Evolutionary conservation across 192 early-diverging fungal genomes (phyloP), one percentile per base, ranked within the genome.

Genomic region (Coemansia sp.): DNA sequence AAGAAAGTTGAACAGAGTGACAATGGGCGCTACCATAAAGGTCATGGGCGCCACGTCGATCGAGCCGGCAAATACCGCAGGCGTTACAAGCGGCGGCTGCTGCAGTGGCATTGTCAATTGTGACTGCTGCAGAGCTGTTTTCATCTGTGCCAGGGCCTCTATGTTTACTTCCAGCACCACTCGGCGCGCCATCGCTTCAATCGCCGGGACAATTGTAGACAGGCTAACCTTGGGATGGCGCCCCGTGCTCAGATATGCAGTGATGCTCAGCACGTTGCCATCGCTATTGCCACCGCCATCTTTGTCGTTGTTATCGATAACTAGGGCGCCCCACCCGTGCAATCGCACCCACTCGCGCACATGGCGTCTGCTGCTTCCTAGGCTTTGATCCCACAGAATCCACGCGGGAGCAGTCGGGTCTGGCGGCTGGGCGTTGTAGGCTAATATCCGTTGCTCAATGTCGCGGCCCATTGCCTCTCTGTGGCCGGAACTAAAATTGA

Each of bases 251-350:
- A 35, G 22, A 2, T 61, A 15, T 23, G 57, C 7, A 1, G 66
- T 68, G 11, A 53, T 22, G 8, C 40, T 43, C 3, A 48, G 29
- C 5, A 39, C 28, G 19, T 57, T 42, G 9, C 40, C 50, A 28
- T 56, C 59, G 15, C 9, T 18, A 2, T 34, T 29, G 3, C 39
- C 1, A 3, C 10, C 23, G 11, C 43, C 51, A 14, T 48, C 32
- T 4, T 34, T 55, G 1, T 47, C 49, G 7, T 53, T 53, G n/a
- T 20, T 34, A 10, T 61, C 51, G 25, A 69, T 69, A 1, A 61
- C 54, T 1, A 69, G n/a, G 2, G 54, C 66, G 0, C 53, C 66
- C 66, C 66, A 69, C n/a, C 53, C 66, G 20, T 57, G 15, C 23
- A 1, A 20, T 2, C 58, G 34, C 18, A 59, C 45, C 66, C 66